phyloP scores from a whole-genome alignment of 768 basidiomycete species.

The Leccinellum albellum region DNA sequence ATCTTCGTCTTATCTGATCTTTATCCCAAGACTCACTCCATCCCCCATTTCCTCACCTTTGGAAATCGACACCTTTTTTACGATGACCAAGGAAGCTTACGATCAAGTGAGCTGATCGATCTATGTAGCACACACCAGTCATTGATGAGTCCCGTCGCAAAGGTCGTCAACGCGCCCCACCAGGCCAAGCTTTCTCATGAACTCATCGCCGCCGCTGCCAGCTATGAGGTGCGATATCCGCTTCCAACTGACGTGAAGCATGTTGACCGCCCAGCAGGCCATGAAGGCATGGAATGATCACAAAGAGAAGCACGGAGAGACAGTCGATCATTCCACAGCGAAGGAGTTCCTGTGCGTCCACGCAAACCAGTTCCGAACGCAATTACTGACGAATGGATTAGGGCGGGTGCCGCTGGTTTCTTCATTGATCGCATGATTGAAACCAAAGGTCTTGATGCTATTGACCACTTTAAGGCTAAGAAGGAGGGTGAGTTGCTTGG shows the following conservation, averaged over 20 bases:
- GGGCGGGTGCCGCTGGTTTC: slow-evolving; percentile 54
- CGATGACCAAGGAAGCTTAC: slow-evolving; percentile 18
- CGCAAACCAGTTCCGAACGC: background rate
- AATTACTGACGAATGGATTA: slow-evolving; percentile 12
- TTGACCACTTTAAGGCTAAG: slow-evolving; percentile 45
- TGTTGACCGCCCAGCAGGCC: slow-evolving; percentile 39
- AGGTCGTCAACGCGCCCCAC: slow-evolving; percentile 51
- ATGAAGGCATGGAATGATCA: slow-evolving; percentile 63
- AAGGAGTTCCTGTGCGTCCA: slow-evolving; percentile 48
- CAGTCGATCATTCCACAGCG: slow-evolving; percentile 47
- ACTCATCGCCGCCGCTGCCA: slow-evolving; percentile 62
- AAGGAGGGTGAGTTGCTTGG: slow-evolving; percentile 25
- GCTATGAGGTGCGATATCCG: slow-evolving; percentile 49
- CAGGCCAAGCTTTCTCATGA: slow-evolving; percentile 70
- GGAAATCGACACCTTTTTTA: background rate
- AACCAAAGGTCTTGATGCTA: slow-evolving; percentile 53
- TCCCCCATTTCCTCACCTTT: background rate
- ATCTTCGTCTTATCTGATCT: slow-evolving; percentile 7
- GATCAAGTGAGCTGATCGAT: slow-evolving; percentile 16
- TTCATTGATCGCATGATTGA: slow-evolving; percentile 54
- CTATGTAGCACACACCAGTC: too few relatives aligned
- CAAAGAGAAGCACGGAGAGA: slow-evolving; percentile 43
- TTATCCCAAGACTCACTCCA: slow-evolving; percentile 6
- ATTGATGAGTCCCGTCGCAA: slow-evolving; percentile 2
- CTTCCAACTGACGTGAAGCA: background rate